Base-by-base conservation (phyloP, 2,329 filamentous ascomycete genomes). In the Penicillium decumbens region DNA sequence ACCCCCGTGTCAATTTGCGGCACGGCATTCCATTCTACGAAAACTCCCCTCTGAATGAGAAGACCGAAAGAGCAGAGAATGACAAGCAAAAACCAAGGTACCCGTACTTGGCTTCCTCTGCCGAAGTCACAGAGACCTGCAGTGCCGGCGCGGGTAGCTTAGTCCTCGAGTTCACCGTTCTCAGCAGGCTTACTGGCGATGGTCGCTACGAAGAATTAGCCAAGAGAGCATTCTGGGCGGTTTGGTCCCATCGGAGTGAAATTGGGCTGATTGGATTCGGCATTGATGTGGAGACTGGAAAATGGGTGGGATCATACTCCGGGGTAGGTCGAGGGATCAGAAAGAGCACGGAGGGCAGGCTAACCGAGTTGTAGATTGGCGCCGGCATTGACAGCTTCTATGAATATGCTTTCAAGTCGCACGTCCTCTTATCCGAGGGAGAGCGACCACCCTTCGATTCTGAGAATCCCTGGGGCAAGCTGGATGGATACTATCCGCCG, bases 341-440 rank as follows among this genome's bases (percentile, higher is more conserved):
- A 15, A 7, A 29, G 6, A 23, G 13, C 30, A 6, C 3, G 20
- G 35, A 25, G 33, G 50, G 43, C 25, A 33, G 42, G 40, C 49
- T 56, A 49, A 56, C 38, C n/a, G 28, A n/a, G 23, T 28, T 41
- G 39, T 44, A 76, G 74, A 95, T 98, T 60, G 93, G 93, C 43
- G 93, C 93, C 6, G 93, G 93, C 33, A 89, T 95, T 63, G 93
- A 98, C 73, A 96, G 91, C 72, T 98, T 98, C 73, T 97, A 95
- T 64, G 93, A 98, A 72, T 98, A 98, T 70, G 91, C 93, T 3
- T 80, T 97, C 62, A 98, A 98, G 72, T 90, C 90, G 15, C 85
- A 95, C 65, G 88, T 98, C 51, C 73, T 98, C 23, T 81, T 97
- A 20, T 95, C 92, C 2, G 88, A 89, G 1, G 82, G 87, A 50